Percentiles rank a stretch among this genome's conserved stretches.
Evolutionary conservation across 371 early-diverging fungal genomes (phyloP).

Genomic region (Zopfochytrium polystomum): DNA sequence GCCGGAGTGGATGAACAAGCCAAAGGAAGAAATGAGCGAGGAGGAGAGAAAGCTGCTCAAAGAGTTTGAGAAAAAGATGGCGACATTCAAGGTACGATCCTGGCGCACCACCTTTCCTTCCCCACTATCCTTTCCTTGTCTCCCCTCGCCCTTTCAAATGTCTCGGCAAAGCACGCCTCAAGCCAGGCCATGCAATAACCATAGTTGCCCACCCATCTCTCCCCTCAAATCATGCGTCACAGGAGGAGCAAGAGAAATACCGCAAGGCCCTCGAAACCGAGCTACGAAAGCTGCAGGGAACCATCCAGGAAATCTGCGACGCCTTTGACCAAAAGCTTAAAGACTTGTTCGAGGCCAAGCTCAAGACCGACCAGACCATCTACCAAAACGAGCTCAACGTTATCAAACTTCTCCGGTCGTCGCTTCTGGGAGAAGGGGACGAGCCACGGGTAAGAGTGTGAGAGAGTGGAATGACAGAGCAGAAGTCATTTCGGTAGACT

Average conservation of each 20-base stretch:
- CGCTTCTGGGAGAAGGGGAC: slow-evolving; percentile 37
- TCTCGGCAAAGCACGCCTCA: too few relatives aligned
- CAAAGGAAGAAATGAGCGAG: slow-evolving; percentile 51
- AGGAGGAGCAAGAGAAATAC: slow-evolving; percentile 60
- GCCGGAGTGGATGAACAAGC: slow-evolving; percentile 59
- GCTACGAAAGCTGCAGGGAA: slow-evolving; percentile 47
- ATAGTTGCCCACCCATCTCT: neutral
- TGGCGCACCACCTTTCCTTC: neutral
- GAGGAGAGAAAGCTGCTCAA: slow-evolving; percentile 55
- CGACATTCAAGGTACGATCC: slow-evolving; percentile 39
- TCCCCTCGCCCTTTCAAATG: too few relatives aligned
- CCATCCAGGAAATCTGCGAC: slow-evolving; percentile 47
- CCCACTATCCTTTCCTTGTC: too few relatives aligned
- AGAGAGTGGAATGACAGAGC: neutral
- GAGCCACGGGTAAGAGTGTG: slow-evolving; percentile 28
- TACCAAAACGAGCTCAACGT: slow-evolving; percentile 46
- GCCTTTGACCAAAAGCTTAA: slow-evolving; percentile 42
- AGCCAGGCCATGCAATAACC: too few relatives aligned
- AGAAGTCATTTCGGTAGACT: neutral
- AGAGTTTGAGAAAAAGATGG: slow-evolving; percentile 58
- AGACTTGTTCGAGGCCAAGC: slow-evolving; percentile 39
- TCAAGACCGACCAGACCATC: slow-evolving; percentile 44
- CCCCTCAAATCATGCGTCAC: neutral
- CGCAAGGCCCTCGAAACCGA: slow-evolving; percentile 60
- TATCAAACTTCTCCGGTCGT: slow-evolving; percentile 38